Percentiles rank a stretch among this genome's conserved stretches.
phyloP scores from a whole-genome alignment of 2,329 filamentous ascomycete species.

The Pseudogymnoascus sp. region DNA sequence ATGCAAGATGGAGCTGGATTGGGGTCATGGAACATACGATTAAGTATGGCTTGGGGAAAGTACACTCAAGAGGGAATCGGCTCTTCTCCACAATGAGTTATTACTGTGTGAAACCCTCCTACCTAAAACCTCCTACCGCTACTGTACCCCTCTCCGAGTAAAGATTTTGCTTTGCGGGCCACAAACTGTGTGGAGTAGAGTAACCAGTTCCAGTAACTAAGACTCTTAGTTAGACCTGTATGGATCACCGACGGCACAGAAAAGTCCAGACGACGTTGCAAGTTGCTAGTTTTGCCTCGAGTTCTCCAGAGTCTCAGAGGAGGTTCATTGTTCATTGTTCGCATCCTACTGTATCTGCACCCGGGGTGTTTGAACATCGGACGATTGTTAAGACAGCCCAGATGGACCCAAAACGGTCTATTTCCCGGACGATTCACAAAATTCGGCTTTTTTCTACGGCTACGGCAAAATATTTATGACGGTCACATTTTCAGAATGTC shows the following conservation, averaged over 20 bases:
- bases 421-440: neutral
- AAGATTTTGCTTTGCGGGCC: slow-evolving; percentile 1
- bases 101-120: neutral
- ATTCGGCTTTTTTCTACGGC: neutral
- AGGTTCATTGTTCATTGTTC: neutral
- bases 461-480: neutral
- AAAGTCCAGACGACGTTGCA: slow-evolving; percentile 4
- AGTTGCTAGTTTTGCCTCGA: neutral
- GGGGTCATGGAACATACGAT: slow-evolving; percentile 1
- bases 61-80: neutral
- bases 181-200: neutral
- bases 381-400: neutral
- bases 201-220: neutral
- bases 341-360: neutral
- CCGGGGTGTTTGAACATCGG: neutral
- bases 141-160: neutral
- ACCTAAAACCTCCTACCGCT: slow-evolving; percentile 3
- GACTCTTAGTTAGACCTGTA: neutral
- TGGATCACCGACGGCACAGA: neutral
- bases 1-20: slow-evolving; percentile 1
- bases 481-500: neutral
- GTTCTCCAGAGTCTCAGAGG: neutral
- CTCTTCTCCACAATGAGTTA: slow-evolving; percentile 3
- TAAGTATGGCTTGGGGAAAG: neutral
- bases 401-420: neutral